A percentile compares a stretch with the other conserved stretches of the same genome.
phyloP scores from a whole-genome alignment of 306 rosid species.

The Vicia faba region DNA sequence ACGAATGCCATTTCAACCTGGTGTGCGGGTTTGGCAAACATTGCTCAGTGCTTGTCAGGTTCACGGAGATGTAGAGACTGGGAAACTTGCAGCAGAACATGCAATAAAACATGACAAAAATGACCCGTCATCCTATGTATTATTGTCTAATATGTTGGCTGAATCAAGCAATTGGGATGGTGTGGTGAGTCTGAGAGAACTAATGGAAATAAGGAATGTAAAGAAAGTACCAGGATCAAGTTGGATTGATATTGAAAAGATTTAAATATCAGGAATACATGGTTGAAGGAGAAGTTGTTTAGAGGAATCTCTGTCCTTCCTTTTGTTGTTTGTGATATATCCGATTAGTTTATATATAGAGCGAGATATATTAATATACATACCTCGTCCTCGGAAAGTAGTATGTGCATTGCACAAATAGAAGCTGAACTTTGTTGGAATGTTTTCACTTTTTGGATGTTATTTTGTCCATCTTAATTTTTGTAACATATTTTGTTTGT shows the following conservation, averaged over 20 bases:
- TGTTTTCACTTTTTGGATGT: background rate
- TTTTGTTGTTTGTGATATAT: background rate
- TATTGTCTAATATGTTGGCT: constrained; percentile 73
- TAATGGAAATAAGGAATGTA: constrained; percentile 67
- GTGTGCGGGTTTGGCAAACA: constrained; percentile 73
- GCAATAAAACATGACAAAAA: constrained; percentile 50
- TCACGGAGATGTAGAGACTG: constrained; percentile 63
- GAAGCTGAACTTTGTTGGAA: background rate
- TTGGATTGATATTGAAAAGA: constrained; percentile 49
- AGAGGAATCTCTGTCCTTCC: background rate
- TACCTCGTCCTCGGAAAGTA: background rate
- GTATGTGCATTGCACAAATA: background rate
- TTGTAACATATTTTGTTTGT: background rate
- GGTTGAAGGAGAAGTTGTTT: background rate
- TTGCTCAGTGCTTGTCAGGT: constrained; percentile 72
- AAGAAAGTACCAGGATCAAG: constrained; percentile 76
- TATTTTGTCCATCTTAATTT: background rate
- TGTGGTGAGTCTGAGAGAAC: constrained; percentile 56
- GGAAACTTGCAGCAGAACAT: constrained; percentile 59
- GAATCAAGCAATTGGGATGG: constrained; percentile 61
- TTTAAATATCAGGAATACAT: constrained; percentile 20
- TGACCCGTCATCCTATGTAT: constrained; percentile 69
- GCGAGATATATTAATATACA: background rate
- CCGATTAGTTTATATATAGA: background rate
- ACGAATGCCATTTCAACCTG: constrained; percentile 61